phyloP scores from a whole-genome alignment of 176 grass and related monocot species.

The Avena sativa region DNA sequence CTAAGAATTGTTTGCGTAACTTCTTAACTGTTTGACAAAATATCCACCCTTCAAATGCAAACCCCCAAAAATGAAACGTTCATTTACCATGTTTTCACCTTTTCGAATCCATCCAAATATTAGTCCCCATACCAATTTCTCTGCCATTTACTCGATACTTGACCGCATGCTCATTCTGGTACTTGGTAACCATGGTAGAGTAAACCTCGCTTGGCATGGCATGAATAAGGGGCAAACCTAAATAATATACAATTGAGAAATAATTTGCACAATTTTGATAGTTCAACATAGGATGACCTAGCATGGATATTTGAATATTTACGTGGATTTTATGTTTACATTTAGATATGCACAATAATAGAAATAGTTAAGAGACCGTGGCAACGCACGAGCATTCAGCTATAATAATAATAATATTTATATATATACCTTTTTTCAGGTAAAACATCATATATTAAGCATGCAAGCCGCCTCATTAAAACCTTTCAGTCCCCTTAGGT shows the following conservation, averaged over 20 bases:
- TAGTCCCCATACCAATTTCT: background rate
- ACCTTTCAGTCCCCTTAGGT: too few relatives aligned
- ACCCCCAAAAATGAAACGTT: background rate
- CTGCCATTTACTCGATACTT: background rate
- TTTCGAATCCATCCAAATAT: background rate
- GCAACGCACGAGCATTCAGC: too few relatives aligned
- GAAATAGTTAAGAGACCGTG: too few relatives aligned
- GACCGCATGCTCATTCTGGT: background rate
- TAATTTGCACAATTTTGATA: background rate
- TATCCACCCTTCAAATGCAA: background rate
- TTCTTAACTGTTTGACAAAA: background rate
- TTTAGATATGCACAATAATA: too few relatives aligned
- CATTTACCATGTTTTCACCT: background rate
- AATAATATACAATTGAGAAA: background rate
- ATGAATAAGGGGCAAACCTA: background rate
- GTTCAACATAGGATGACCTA: background rate
- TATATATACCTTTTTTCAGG: too few relatives aligned
- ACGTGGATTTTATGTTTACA: too few relatives aligned
- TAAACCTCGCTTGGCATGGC: conserved; percentile 12
- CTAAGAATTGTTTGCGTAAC: background rate
- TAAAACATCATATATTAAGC: too few relatives aligned
- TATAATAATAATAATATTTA: too few relatives aligned
- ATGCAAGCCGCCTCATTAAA: too few relatives aligned
- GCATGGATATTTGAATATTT: conserved; percentile 2
- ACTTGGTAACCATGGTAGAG: background rate